These are phyloP conservation scores for Tubosaeta sp. DNA, from an alignment of 768 basidiomycete species.

Conservation along the genomic window DNA sequence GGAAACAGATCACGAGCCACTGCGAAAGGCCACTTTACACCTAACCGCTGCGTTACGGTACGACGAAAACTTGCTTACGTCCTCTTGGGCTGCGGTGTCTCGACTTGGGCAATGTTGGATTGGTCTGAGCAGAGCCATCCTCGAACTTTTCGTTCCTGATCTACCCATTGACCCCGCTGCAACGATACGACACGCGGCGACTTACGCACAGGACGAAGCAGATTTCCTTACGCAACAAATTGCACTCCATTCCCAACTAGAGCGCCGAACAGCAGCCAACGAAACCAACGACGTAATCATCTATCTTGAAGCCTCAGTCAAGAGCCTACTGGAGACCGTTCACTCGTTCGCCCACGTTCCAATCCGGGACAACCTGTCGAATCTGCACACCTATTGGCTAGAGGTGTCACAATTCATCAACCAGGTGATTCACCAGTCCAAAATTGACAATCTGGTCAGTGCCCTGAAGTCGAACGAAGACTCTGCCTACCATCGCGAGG, in stretches of 20 bases:
- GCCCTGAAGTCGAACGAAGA: conserved; percentile 35
- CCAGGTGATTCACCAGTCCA: conserved; percentile 48
- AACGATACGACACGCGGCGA: conserved; percentile 44
- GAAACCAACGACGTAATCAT: conserved; percentile 42
- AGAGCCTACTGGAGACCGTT: conserved; percentile 26
- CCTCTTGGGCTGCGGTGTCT: conserved; percentile 25
- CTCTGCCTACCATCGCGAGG: conserved; percentile 50
- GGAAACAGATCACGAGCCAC: conserved; percentile 29
- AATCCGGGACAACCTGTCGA: conserved; percentile 39
- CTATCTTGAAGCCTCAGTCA: conserved; percentile 39
- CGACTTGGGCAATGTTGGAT: conserved; percentile 55
- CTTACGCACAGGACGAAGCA: conserved; percentile 43
- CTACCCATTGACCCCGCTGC: conserved; percentile 84
- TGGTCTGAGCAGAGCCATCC: conserved; percentile 51
- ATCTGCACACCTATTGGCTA: conserved; percentile 63
- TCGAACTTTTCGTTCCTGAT: conserved; percentile 77
- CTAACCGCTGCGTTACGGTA: conserved; percentile 26
- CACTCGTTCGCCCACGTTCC: conserved; percentile 28
- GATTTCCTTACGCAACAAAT: conserved; percentile 45
- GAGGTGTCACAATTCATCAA: conserved; percentile 73
- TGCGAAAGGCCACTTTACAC: conserved; percentile 33
- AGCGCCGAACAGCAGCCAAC: conserved; percentile 55
- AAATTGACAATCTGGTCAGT: conserved; percentile 45
- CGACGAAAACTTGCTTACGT: conserved; percentile 12
- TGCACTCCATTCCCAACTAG: conserved; percentile 50